Base-by-base conservation (phyloP, 73 alveolate genomes). In the Paramecium pentaurelia region DNA sequence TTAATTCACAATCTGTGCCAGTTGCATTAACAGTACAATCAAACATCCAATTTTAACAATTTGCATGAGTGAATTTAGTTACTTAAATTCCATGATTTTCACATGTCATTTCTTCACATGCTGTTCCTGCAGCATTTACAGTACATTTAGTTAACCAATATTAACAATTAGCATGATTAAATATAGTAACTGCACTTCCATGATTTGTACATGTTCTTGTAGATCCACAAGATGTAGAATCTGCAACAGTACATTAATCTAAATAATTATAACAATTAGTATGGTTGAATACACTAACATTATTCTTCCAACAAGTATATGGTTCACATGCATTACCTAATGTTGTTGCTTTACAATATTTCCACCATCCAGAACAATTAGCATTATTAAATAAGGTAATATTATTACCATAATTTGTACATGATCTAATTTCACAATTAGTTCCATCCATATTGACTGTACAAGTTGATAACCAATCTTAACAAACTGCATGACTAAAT, bases 11-110 rank as follows among this genome's bases (percentile, higher is more conserved):
- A 45, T 80, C 58, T 18, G 91, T 47, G 0, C 77, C 91, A 14
- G 88, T 38, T 75, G 64, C 1, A 80, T 80, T 80, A 40, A 49
- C 75, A 32, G 91, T 80, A 16, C 91, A 80, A 44, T 60, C 34
- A 73, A 73, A 73, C 40, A 73, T 73, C 87, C 87, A 73, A 73
- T 73, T 73, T 40, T 73, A 38, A 73, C 87, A 73, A 73, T 73
- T 73, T 30, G 8, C 47, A 40, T 73, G 87, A 36, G 58, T 73
- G 8, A 73, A 34, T 73, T 34, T 37, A n/a, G 87, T 16, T n/a
- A 73, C 37, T 34, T 36, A 16, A 36, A 40, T 6, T 73, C 87
- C 87, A 73, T 73, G 87, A 73, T 73, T 73, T 9, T 42, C 11
- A 34, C 87, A 73, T 36, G 87, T 36, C 60, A 37, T 73, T 37